phyloP scores from a whole-genome alignment of 2,329 filamentous ascomycete species.

The Arthrobotrys sinensis region DNA sequence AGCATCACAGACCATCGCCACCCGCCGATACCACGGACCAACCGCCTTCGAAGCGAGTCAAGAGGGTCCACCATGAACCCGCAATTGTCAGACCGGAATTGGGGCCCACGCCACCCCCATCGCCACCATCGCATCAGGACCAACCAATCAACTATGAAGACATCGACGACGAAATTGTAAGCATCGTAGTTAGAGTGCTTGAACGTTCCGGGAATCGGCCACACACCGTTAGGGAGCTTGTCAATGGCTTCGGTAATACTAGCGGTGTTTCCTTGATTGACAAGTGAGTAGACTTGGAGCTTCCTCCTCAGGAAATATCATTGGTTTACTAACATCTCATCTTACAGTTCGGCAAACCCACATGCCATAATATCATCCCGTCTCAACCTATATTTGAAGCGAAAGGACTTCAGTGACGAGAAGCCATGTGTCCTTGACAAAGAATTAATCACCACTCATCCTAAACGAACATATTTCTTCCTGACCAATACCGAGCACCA shows the following conservation, averaged over 20 bases:
- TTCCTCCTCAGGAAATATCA: constrained; percentile 56
- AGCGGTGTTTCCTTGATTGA: constrained; percentile 74
- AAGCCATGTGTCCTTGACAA: constrained; percentile 91
- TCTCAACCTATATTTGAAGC: constrained; percentile 89
- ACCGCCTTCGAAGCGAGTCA: constrained; percentile 72
- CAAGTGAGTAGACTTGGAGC: constrained; percentile 77
- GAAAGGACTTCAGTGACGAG: constrained; percentile 79
- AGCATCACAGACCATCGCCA: constrained; percentile 74
- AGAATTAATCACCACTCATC: constrained; percentile 91
- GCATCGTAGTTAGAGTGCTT: constrained; percentile 88
- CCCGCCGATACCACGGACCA: constrained; percentile 75
- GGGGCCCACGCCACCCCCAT: constrained; percentile 82
- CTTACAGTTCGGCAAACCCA: constrained; percentile 88
- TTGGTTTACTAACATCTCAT: constrained; percentile 64
- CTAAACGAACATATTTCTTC: constrained; percentile 96
- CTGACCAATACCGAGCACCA: constrained; percentile 89
- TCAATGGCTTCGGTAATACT: constrained; percentile 66
- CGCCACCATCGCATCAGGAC: constrained; percentile 71
- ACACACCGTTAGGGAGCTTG: constrained; percentile 94
- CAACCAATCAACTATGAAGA: constrained; percentile 80
- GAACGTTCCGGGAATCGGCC: constrained; percentile 92
- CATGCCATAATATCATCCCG: constrained; percentile 95
- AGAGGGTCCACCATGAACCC: constrained; percentile 65
- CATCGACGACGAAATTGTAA: constrained; percentile 95
- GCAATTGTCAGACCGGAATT: constrained; percentile 68